Percentiles rank a stretch among this genome's conserved stretches.
phyloP scores from a whole-genome alignment of 495 filamentous ascomycete species.

The Penicillium coffeae region DNA sequence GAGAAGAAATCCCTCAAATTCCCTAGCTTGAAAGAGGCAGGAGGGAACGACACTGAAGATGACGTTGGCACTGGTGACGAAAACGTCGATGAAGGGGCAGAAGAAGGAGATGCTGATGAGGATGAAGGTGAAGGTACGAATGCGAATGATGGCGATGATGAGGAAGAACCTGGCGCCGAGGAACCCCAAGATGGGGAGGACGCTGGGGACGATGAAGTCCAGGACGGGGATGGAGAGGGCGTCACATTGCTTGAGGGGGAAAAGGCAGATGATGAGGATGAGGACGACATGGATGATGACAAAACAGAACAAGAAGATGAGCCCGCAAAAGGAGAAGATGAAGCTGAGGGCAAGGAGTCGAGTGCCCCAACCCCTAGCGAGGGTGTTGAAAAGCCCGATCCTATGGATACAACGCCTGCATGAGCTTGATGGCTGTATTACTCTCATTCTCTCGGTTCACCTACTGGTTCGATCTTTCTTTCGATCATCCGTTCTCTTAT shows the following conservation, averaged over 20 bases:
- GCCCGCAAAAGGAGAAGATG: conserved; percentile 7
- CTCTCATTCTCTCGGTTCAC: not conserved
- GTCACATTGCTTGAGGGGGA: conserved; percentile 7
- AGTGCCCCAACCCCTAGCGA: conserved; percentile 3
- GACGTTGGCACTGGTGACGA: conserved; percentile 37
- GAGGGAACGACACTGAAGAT: conserved; percentile 28
- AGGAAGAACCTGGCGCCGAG: conserved; percentile 12
- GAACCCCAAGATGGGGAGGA: conserved; percentile 18
- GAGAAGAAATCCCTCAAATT: conserved; percentile 32
- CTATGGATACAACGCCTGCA: conserved; percentile 17
- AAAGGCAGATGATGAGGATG: conserved; percentile 9
- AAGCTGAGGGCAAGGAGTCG: conserved; percentile 13
- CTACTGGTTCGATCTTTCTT: not conserved
- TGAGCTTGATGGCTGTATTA: not conserved
- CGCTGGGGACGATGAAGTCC: conserved; percentile 18
- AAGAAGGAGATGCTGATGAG: conserved; percentile 66
- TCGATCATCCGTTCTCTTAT: not conserved
- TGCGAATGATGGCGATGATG: conserved; percentile 9
- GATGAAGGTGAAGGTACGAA: conserved; percentile 45
- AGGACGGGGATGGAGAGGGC: conserved; percentile 20
- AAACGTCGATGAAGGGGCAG: conserved; percentile 38
- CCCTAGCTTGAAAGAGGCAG: conserved; percentile 31
- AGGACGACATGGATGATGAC: conserved; percentile 1
- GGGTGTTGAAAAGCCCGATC: conserved; percentile 10
- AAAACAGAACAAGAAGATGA: not conserved